Conservation (phyloP, 768 basidiomycete species). For the Naganishia antarctica region DNA sequence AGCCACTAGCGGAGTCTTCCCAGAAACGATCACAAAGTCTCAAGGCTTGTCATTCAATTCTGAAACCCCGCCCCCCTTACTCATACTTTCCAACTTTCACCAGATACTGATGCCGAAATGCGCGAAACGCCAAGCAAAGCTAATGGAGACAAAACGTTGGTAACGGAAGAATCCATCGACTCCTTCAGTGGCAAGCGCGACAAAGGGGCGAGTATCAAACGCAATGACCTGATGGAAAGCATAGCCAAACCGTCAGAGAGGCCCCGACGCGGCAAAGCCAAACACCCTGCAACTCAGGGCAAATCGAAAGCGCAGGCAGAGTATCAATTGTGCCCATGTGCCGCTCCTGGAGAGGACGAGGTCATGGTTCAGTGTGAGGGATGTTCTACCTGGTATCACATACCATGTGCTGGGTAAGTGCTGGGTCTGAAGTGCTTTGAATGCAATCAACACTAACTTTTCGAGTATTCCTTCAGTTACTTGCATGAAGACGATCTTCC, state of each 20-base stretch:
- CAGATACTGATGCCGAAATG: background rate
- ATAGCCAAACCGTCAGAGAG: background rate
- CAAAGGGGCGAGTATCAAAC: background rate
- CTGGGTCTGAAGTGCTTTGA: background rate
- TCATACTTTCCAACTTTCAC: background rate
- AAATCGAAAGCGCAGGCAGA: background rate
- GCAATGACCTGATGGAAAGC: background rate
- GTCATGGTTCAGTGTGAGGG: constrained; percentile 26
- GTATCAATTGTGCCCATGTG: constrained; percentile 22
- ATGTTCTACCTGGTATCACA: constrained; percentile 24
- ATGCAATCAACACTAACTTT: background rate
- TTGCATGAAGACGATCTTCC: constrained; percentile 11
- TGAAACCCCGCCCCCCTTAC: background rate
- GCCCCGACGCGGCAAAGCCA: background rate
- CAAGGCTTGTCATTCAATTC: background rate
- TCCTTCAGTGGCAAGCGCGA: background rate
- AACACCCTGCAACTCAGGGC: too few relatives aligned
- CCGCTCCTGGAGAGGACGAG: constrained; percentile 11
- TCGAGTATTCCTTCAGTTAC: background rate
- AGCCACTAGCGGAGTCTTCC: constrained; percentile 1
- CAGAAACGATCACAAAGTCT: background rate
- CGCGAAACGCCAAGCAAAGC: background rate
- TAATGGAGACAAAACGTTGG: background rate
- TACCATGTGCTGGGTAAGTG: constrained; percentile 25
- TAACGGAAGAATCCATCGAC: constrained; percentile 5